A percentile compares a stretch with the other conserved stretches of the same genome.
phyloP scores from a whole-genome alignment of 2,329 filamentous ascomycete genomes.

The Ophidiomyces ophidiicola region DNA sequence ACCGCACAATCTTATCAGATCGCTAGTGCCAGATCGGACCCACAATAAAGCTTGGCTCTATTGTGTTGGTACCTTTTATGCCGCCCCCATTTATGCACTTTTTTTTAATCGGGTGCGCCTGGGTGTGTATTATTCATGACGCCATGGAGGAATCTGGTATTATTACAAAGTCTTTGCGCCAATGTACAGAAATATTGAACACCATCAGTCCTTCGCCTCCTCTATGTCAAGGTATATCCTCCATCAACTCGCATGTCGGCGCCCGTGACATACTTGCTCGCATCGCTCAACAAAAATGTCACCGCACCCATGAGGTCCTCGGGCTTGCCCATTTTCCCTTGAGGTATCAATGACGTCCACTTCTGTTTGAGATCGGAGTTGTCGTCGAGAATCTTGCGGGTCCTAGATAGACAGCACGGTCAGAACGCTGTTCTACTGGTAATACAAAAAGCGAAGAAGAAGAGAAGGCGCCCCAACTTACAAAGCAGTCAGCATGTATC shows the following conservation, averaged over 20 bases:
- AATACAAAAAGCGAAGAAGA: conserved; percentile 4
- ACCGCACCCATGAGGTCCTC: conserved; percentile 91
- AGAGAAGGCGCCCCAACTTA: conserved; percentile 40
- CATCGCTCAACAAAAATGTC: conserved; percentile 71
- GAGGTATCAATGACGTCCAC: conserved; percentile 85
- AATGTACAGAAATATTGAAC: too few relatives aligned
- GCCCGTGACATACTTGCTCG: conserved; percentile 59
- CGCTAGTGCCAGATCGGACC: too few relatives aligned
- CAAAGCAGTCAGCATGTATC: conserved; percentile 93
- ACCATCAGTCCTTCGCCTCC: too few relatives aligned
- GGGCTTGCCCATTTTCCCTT: conserved; percentile 84
- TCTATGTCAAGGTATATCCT: conserved; percentile 70
- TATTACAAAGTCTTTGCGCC: too few relatives aligned
- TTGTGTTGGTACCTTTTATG: too few relatives aligned
- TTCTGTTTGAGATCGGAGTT: conserved; percentile 80
- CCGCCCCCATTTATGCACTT: too few relatives aligned
- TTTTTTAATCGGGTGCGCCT: neutral
- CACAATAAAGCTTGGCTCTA: too few relatives aligned
- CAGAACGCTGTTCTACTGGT: neutral
- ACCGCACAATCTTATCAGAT: too few relatives aligned
- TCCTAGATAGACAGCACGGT: conserved; percentile 41
- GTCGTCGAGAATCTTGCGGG: conserved; percentile 85
- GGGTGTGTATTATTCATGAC: neutral
- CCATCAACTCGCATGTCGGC: conserved; percentile 74
- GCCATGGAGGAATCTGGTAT: too few relatives aligned